Percentiles rank a stretch among this genome's conserved stretches.
These are phyloP conservation scores for Cystobasidiopsis lactophilus DNA, from an alignment of 768 basidiomycete genomes.

Conservation along the genomic window DNA sequence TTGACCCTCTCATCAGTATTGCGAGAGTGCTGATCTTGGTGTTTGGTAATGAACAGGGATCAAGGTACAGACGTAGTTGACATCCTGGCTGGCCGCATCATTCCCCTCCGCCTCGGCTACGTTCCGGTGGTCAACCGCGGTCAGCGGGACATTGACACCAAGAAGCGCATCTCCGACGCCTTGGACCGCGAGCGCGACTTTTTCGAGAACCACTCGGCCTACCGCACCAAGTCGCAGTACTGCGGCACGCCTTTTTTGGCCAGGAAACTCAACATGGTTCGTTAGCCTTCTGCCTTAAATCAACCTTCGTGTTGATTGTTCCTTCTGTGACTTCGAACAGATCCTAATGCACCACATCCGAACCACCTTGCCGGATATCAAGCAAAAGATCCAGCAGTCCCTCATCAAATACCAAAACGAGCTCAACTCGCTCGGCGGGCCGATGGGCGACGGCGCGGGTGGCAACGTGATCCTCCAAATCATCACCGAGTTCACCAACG, in stretches of 20 bases:
- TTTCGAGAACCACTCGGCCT: conserved; percentile 84
- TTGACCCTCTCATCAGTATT: not conserved
- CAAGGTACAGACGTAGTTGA: conserved; percentile 95
- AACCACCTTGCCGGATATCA: conserved; percentile 93
- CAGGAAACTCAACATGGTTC: conserved; percentile 75
- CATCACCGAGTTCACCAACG: conserved; percentile 92
- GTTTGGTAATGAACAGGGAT: conserved; percentile 43
- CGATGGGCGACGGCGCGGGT: conserved; percentile 58
- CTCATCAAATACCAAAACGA: conserved; percentile 72
- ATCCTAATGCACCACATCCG: conserved; percentile 99
- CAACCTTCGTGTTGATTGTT: not conserved
- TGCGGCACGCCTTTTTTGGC: conserved; percentile 94
- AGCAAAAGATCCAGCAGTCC: conserved; percentile 76
- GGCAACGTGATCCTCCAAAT: conserved; percentile 86
- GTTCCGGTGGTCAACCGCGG: conserved; percentile 98
- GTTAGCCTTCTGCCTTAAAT: conserved; percentile 18
- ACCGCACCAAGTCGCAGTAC: conserved; percentile 81
- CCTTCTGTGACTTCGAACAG: conserved; percentile 26
- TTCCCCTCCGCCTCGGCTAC: conserved; percentile 86
- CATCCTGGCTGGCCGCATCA: conserved; percentile 88
- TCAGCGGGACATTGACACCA: conserved; percentile 81
- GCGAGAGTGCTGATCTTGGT: not conserved
- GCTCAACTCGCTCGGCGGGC: conserved; percentile 60
- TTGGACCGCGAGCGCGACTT: conserved; percentile 74
- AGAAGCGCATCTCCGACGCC: conserved; percentile 62